Base-by-base conservation (phyloP, 306 rosid genomes). In the Abrus pulchellus region DNA sequence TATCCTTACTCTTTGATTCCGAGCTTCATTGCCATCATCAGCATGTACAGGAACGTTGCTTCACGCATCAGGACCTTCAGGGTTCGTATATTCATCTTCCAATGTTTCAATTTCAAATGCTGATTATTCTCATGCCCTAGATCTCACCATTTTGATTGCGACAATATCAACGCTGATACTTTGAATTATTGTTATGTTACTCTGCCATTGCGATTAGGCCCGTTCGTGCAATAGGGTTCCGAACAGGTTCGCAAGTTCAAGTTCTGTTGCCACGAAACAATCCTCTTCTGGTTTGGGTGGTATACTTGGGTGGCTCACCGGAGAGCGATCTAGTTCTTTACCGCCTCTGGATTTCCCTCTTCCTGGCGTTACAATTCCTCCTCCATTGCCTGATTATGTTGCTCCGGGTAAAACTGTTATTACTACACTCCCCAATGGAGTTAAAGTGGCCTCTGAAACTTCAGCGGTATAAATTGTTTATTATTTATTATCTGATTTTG, bases 351-450 rank as follows among this genome's bases (percentile, higher is more conserved):
- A 92, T 45, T 89, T 89, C 56, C 93, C 93, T 0, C 98, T 91
- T 30, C 79, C 86, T 2, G 94, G 95, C 5, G 92, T 93, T 71
- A 81, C 55, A 7, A 88, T 86, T 33, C 96, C 98, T 1, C 80
- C 96, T 76, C 68, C 95, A 5, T 88, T 95, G 90, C 97, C 99
- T 11, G 99, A 95, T 86, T 73, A 85, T 78, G 91, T 90, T 48
- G 90, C 80, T 29, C 93, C 93, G 2, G 86, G 78, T 63, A 88
- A 89, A 84, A 88, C 97, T 14, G 86, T 82, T 80, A 85, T 91
- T 53, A 89, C 96, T 20, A 85, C 96, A 27, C 94, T 95, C 73
- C 89, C 94, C 1, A 95, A 93, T 79, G 97, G 99, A 78, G 86
- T 90, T 73, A 95, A 83, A 78, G 85, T 95, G 14, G 99, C 94